These are phyloP conservation scores for Uronychia setigera DNA, from an alignment of 73 alveolate genomes.

Conservation along the genomic window DNA sequence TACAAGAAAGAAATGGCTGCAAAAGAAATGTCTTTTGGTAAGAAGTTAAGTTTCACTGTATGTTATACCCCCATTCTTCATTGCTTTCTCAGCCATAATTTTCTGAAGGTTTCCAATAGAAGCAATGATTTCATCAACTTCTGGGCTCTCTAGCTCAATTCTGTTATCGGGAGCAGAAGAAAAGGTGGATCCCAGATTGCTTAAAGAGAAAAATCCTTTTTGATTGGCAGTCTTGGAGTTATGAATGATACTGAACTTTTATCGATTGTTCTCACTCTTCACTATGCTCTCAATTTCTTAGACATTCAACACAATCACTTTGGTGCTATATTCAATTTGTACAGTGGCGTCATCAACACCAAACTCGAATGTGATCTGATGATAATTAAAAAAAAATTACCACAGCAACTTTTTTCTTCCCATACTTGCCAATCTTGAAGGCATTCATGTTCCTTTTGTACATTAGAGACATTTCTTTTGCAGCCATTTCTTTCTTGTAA, in stretches of 20 bases:
- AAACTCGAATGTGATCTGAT: not conserved
- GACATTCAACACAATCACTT: not conserved
- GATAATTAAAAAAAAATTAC: not conserved
- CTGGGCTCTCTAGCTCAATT: not conserved
- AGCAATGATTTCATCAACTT: not conserved
- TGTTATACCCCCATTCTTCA: too few relatives aligned
- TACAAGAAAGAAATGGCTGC: conserved; percentile 10
- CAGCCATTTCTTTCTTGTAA: not conserved
- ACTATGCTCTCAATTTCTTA: not conserved
- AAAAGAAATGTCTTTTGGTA: not conserved
- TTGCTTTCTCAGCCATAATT: not conserved
- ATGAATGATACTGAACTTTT: not conserved
- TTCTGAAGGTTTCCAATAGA: not conserved
- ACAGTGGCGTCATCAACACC: not conserved
- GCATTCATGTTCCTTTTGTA: not conserved
- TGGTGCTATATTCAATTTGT: not conserved
- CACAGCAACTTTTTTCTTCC: not conserved
- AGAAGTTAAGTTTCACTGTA: too few relatives aligned
- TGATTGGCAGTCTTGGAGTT: too few relatives aligned
- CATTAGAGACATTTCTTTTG: not conserved
- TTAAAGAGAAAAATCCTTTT: too few relatives aligned
- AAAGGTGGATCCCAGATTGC: too few relatives aligned
- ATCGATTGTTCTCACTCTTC: not conserved
- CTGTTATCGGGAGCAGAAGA: too few relatives aligned
- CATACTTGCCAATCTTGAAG: not conserved